phyloP scores from a whole-genome alignment of 805 yeast genomes.

The Spathaspora boniae region DNA sequence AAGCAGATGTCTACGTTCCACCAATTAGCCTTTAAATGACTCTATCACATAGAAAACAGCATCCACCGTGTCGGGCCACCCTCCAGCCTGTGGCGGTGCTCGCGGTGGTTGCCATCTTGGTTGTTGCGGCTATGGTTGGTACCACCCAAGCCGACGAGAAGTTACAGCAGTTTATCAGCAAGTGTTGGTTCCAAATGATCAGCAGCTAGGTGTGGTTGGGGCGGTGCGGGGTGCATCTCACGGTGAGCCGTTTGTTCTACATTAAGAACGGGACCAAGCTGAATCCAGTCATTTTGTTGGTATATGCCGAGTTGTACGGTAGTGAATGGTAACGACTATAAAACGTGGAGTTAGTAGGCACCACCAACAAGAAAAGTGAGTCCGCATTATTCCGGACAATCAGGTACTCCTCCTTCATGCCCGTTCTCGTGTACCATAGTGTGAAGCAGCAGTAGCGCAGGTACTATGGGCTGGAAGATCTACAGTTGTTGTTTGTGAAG shows the following conservation, averaged over 20 bases:
- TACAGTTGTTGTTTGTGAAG: constrained; percentile 19
- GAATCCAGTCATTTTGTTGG: constrained; percentile 21
- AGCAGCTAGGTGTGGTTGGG: constrained; percentile 29
- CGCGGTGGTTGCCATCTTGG: too few relatives aligned
- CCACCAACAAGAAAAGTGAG: constrained; percentile 14
- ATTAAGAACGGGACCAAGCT: constrained; percentile 18
- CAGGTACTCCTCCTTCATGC: constrained; percentile 3
- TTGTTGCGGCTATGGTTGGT: too few relatives aligned
- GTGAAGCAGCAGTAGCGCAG: constrained; percentile 9
- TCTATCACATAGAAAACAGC: too few relatives aligned
- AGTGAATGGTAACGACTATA: constrained; percentile 19
- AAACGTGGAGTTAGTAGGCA: constrained; percentile 21
- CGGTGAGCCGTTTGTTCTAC: constrained; percentile 26
- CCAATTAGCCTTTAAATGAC: too few relatives aligned
- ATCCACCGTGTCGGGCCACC: too few relatives aligned
- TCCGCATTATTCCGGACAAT: background rate
- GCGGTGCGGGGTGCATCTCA: constrained; percentile 28
- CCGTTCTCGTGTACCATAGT: constrained; percentile 13
- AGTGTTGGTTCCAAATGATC: constrained; percentile 27
- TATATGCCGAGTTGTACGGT: constrained; percentile 19
- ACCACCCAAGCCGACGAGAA: too few relatives aligned
- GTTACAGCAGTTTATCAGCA: too few relatives aligned
- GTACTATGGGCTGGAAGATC: constrained; percentile 25
- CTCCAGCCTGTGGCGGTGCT: too few relatives aligned
- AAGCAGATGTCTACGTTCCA: too few relatives aligned